Base-by-base conservation (phyloP, 106 monocot genomes). In the Dioscorea dumetorum region DNA sequence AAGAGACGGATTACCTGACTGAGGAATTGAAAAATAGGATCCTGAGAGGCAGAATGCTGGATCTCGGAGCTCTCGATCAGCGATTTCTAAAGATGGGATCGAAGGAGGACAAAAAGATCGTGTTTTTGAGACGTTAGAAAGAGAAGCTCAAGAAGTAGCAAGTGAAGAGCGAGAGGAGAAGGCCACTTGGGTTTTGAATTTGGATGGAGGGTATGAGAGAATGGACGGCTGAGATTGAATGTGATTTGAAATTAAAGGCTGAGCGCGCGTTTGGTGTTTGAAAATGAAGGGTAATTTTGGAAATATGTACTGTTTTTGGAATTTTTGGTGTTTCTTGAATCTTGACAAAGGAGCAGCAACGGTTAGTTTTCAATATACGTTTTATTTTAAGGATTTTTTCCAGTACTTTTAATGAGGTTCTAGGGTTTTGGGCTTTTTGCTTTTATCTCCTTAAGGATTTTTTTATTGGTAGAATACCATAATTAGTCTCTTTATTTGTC, bases 21-120 rank as follows among this genome's bases (percentile, higher is more conserved):
- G 87, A 90, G 68, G 73, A 81, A 61, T 56, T 73, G 41, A 79
- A 76, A 58, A 90, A 76, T 66, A 81, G 62, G 67, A 78, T 72
- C 70, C 66, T 67, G 67, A 83, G 75, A 8, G 67, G 86, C 64
- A 57, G 73, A 87, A 87, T 79, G 28, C 70, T 79, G 76, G 48
- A 73, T 50, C 41, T 41, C 10, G 41, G 41, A 41, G 6, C 41
- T 41, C 41, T 41, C 41, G 41, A 41, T 2, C 41, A 41, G 41
- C 41, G 41, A 41, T 41, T 41, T 41, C 41, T 41, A 41, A 8
- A 41, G 41, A 41, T 41, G 41, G 6, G 41, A 41, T 41, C 41
- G 41, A 10, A 41, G 41, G 6, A 41, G 41, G 41, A 10, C 9
- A 41, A 10, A 41, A 41, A 10, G 5, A 41, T 41, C 10, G 41